Evolutionary conservation across 768 basidiomycete species (phyloP), one percentile per base, ranked within the genome.

Genomic region (Macrolepiota fuliginosa): DNA sequence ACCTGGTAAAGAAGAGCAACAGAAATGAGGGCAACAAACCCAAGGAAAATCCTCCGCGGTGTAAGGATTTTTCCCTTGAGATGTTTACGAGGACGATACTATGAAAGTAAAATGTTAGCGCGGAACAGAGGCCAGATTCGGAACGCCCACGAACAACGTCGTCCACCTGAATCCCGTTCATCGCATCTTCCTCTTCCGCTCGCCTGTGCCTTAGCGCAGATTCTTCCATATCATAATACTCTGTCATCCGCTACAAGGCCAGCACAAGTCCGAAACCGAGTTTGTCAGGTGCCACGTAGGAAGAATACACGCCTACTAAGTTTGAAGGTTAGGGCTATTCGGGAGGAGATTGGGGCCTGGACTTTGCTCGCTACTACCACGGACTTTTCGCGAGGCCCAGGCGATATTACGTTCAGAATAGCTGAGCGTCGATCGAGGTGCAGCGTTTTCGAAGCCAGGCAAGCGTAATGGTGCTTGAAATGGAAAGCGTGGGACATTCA

Each of bases 131-230:
- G 5, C 13, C 22, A 10, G 39, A 10, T 7, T 19, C 3, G 25
- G 15, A n/a, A 54, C 9, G 3, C 25, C 39, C 4, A 32, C 45
- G 27, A 47, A 54, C 60, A 45, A 39, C 54, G 36, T 37, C 46
- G 12, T 36, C 53, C 37, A 49, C 3, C 22, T 2, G 22, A 29
- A 17, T 6, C 10, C 37, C 37, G 11, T 27, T 54, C n/a, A 39
- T 9, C 27, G 10, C 54, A 39, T 24, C 53, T 15, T 61, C 54
- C 5, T 49, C 53, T 37, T 61, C 60, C 24, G 27, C 55, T 19
- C 60, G 53, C 42, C 60, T 55, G 54, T 61, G 60, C 27, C 60
- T 53, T 13, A 61, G 52, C 17, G 46, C 36, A 12, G 60, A 27
- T 13, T 54, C 40, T 17, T 54, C 53, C 27, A 55, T 27, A n/a